phyloP scores from a whole-genome alignment of 163 green algal species.

The Volvox carteri region DNA sequence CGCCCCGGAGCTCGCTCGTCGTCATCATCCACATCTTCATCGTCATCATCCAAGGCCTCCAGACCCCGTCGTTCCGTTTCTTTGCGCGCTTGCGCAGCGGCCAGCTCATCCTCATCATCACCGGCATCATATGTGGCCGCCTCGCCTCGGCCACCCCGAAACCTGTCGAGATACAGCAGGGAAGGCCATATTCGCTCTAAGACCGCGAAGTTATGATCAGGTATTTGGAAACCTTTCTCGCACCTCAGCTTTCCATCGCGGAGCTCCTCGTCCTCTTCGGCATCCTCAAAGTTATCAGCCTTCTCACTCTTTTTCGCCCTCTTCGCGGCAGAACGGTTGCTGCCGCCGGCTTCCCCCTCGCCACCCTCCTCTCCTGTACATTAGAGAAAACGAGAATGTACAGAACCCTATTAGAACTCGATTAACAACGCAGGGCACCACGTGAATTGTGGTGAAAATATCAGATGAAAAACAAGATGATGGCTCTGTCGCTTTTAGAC shows the following conservation, averaged over 20 bases:
- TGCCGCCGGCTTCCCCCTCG: slow-evolving; percentile 49
- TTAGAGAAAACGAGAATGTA: neutral
- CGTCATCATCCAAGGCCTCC: slow-evolving; percentile 42
- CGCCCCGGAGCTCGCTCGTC: slow-evolving; percentile 8
- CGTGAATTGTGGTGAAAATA: too few species aligned
- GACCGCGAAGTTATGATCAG: too few species aligned
- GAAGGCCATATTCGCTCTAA: too few species aligned
- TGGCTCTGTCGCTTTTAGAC: too few species aligned
- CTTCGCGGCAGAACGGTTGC: slow-evolving; percentile 50
- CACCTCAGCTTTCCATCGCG: slow-evolving; percentile 73
- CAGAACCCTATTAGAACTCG: too few species aligned
- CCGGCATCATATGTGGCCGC: slow-evolving; percentile 84
- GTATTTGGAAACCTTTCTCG: too few species aligned
- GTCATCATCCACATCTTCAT: slow-evolving; percentile 20
- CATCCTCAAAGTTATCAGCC: slow-evolving; percentile 67
- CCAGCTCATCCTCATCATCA: slow-evolving; percentile 73
- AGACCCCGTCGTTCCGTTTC: slow-evolving; percentile 28
- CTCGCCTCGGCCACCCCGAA: slow-evolving; percentile 78
- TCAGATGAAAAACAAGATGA: too few species aligned
- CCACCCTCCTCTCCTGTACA: slow-evolving; percentile 61
- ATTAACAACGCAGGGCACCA: too few species aligned
- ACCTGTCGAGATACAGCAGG: too few species aligned
- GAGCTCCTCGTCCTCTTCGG: slow-evolving; percentile 84
- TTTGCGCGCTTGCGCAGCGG: slow-evolving; percentile 39
- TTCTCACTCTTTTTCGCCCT: slow-evolving; percentile 56